phyloP scores from a whole-genome alignment of 1,139 yeast species.

The Magnusiomyces fungicola region DNA sequence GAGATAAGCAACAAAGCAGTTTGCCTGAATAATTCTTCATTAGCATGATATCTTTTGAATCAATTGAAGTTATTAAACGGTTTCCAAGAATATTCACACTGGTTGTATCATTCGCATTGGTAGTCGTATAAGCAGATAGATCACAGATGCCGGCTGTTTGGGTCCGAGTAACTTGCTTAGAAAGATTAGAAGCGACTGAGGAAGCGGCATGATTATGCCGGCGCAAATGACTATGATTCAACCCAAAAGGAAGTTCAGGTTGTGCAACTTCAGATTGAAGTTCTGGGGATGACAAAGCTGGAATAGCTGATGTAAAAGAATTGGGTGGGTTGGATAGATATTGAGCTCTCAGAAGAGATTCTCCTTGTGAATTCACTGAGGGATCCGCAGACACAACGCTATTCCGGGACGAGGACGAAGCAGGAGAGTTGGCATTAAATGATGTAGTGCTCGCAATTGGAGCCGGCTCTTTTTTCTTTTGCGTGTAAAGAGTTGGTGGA shows the following conservation, averaged over 20 bases:
- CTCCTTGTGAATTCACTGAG: background rate
- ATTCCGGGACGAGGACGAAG: background rate
- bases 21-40: slow-evolving; percentile 10
- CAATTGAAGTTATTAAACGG: slow-evolving; percentile 7
- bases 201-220: background rate
- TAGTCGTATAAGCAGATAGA: background rate
- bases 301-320: background rate
- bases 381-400: background rate
- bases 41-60: slow-evolving; percentile 9
- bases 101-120: background rate
- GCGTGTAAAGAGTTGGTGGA: slow-evolving; percentile 2
- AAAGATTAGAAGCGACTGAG: background rate
- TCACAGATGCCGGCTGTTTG: slow-evolving; percentile 10
- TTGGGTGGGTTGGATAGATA: background rate
- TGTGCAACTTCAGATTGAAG: background rate
- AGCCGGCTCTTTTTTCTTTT: background rate
- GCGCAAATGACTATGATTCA: too few relatives aligned
- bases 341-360: background rate
- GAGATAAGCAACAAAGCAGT: slow-evolving; percentile 13
- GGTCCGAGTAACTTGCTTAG: background rate
- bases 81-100: slow-evolving; percentile 7
- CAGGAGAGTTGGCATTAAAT: background rate
- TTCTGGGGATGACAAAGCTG: background rate
- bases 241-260: too few relatives aligned
- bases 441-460: background rate